Evolutionary conservation across 371 early-diverging fungal species (phyloP), one percentile per base, ranked within the genome.

Genomic region (Mortierella sp.): DNA sequence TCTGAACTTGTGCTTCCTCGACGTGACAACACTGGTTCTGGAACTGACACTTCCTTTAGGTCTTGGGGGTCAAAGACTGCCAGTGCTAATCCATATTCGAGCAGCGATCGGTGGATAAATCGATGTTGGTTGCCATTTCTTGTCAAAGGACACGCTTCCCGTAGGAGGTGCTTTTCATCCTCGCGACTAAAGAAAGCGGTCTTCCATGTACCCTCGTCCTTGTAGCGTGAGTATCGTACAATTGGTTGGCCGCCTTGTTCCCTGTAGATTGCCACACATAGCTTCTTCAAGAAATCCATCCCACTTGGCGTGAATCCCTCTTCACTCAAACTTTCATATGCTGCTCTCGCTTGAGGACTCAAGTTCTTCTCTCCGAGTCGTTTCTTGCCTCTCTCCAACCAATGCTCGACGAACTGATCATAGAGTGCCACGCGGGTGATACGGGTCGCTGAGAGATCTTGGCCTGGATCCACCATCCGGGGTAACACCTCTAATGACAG

Each of bases 351-450:
- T n/a, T n/a, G n/a, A n/a, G n/a, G n/a, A n/a, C n/a, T n/a, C n/a
- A n/a, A n/a, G n/a, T n/a, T n/a, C n/a, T n/a, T n/a, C n/a, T n/a
- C n/a, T n/a, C n/a, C n/a, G n/a, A n/a, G n/a, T n/a, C n/a, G n/a
- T n/a, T n/a, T n/a, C n/a, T n/a, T n/a, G n/a, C n/a, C n/a, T n/a
- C 31, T 27, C 23, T 28, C 26, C 13, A 63, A 24, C 54, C 54
- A 54, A 7, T 55, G 54, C 0, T 63, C 30, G 12, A 55, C 34
- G 21, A 63, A 63, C 3, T 18, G 14, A 42, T 57, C 65, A 28
- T 64, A 64, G 14, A 64, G 58, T 38, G 7, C 31, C 14, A 56
- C 12, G 2, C 58, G 41, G 24, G 65, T 57, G 0, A 52, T 24
- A 21, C 34, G 27, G 42, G 42, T 3, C 2, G 38, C 26, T 28